These are phyloP conservation scores for Tylopilus intermedius DNA, from an alignment of 768 basidiomycete genomes.

Conservation along the genomic window DNA sequence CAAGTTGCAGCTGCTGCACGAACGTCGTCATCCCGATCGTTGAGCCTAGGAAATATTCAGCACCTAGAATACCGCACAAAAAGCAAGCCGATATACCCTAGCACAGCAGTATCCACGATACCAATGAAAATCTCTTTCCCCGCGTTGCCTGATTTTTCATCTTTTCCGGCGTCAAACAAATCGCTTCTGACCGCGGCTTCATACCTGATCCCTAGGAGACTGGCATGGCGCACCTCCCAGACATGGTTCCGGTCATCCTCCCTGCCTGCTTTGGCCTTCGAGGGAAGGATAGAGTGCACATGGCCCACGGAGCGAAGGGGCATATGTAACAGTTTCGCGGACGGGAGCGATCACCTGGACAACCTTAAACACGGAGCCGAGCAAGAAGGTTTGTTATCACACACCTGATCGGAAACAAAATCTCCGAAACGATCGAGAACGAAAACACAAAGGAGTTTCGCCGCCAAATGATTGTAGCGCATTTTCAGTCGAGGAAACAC, in stretches of 20 bases:
- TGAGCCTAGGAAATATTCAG: conserved; percentile 49
- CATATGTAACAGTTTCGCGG: conserved; percentile 91
- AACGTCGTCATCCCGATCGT: conserved; percentile 93
- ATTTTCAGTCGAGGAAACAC: conserved; percentile 52
- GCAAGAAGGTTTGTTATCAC: not conserved
- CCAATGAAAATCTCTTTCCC: conserved; percentile 64
- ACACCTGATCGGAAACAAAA: conserved; percentile 86
- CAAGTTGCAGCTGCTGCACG: conserved; percentile 92
- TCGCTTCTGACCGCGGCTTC: conserved; percentile 92
- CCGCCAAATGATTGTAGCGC: conserved; percentile 77
- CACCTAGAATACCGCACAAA: not conserved
- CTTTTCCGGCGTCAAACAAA: conserved; percentile 48
- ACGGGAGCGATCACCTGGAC: conserved; percentile 88
- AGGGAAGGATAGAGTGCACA: conserved; percentile 71
- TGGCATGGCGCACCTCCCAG: conserved; percentile 99
- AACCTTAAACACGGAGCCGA: not conserved
- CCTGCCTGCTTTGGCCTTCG: conserved; percentile 30
- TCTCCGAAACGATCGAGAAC: conserved; percentile 98
- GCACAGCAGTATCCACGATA: conserved; percentile 84
- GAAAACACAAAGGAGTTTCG: conserved; percentile 82
- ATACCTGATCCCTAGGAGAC: conserved; percentile 93
- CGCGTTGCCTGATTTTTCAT: conserved; percentile 32
- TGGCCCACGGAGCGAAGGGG: conserved; percentile 70
- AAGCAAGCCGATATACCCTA: conserved; percentile 54
- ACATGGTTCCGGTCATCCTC: conserved; percentile 52